Percentiles rank a stretch among this genome's conserved stretches.
These are phyloP conservation scores for Leccinum longicurvipes DNA, from an alignment of 768 basidiomycete species.

Conservation along the genomic window DNA sequence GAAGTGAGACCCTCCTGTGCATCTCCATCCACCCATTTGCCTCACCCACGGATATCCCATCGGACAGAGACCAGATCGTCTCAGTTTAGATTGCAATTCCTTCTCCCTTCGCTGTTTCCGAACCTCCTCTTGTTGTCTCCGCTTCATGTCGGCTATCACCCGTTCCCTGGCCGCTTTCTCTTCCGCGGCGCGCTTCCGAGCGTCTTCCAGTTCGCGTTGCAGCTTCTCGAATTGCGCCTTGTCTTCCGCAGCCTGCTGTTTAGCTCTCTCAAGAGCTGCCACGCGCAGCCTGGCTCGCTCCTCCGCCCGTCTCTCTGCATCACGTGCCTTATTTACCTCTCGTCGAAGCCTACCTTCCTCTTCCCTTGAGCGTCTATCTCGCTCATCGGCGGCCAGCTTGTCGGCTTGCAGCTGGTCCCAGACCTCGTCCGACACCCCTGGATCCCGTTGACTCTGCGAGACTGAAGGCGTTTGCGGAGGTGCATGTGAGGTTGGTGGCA, in stretches of 20 bases:
- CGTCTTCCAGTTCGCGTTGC: slow-evolving; percentile 26
- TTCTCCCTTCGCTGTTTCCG: slow-evolving; percentile 18
- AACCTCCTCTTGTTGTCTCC: slow-evolving; percentile 39
- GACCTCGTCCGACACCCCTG: slow-evolving; percentile 47
- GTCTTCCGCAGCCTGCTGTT: slow-evolving; percentile 18
- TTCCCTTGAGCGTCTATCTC: slow-evolving; percentile 14
- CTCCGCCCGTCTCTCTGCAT: slow-evolving; percentile 22
- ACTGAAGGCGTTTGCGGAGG: background rate
- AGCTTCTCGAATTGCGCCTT: slow-evolving; percentile 19
- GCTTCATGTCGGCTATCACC: slow-evolving; percentile 27
- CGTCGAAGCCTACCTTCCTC: slow-evolving; percentile 15
- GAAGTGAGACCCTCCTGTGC: slow-evolving; percentile 45
- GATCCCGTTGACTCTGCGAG: slow-evolving; percentile 36
- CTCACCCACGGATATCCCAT: slow-evolving; percentile 46
- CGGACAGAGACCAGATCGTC: slow-evolving; percentile 48
- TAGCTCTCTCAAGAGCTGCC: slow-evolving; percentile 18
- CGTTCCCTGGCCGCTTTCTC: slow-evolving; percentile 25
- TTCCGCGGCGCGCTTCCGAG: slow-evolving; percentile 19
- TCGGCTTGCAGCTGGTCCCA: slow-evolving; percentile 50
- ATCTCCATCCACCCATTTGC: slow-evolving; percentile 41
- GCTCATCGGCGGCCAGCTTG: slow-evolving; percentile 26
- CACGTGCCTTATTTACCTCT: slow-evolving; percentile 16
- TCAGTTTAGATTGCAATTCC: slow-evolving; percentile 39
- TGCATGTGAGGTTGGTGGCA: background rate
- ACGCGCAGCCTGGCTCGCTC: slow-evolving; percentile 19